These are phyloP conservation scores for Aspergillus unguis DNA, from an alignment of 2,329 filamentous ascomycete species.

Conservation along the genomic window DNA sequence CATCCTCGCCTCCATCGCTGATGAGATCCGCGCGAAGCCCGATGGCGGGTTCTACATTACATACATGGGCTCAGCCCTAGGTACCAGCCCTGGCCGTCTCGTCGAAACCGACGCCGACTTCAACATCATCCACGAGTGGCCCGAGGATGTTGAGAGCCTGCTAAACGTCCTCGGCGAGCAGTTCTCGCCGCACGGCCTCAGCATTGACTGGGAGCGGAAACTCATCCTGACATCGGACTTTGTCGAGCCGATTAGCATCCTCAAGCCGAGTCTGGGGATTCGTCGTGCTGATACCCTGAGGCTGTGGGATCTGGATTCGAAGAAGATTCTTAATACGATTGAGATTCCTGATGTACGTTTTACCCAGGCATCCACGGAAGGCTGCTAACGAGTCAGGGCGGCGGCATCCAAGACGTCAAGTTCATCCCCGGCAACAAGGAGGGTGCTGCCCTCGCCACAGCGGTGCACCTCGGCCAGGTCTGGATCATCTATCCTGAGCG, in stretches of 20 bases:
- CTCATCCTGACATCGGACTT: slow-evolving; percentile 62
- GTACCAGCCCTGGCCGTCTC: slow-evolving; percentile 58
- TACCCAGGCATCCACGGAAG: neutral
- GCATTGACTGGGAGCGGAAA: slow-evolving; percentile 56
- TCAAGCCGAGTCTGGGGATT: slow-evolving; percentile 58
- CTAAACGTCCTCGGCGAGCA: slow-evolving; percentile 59
- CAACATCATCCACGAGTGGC: slow-evolving; percentile 62
- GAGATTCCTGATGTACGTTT: slow-evolving; percentile 53
- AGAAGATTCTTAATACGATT: slow-evolving; percentile 59
- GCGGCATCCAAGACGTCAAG: slow-evolving; percentile 54
- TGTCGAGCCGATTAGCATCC: slow-evolving; percentile 58
- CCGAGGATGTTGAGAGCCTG: slow-evolving; percentile 53
- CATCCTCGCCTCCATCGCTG: slow-evolving; percentile 58
- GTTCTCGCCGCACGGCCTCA: slow-evolving; percentile 61
- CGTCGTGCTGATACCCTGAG: slow-evolving; percentile 56
- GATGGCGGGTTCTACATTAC: slow-evolving; percentile 61
- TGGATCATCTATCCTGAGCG: slow-evolving; percentile 65
- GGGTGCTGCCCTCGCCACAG: slow-evolving; percentile 57
- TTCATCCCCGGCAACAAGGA: slow-evolving; percentile 62
- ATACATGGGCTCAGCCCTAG: slow-evolving; percentile 59
- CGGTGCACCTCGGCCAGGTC: slow-evolving; percentile 58
- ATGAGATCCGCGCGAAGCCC: slow-evolving; percentile 63
- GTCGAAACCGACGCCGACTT: slow-evolving; percentile 59
- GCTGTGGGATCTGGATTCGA: slow-evolving; percentile 54
- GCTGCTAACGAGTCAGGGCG: slow-evolving; percentile 34